Base-by-base conservation (phyloP, 306 rosid genomes). In the Lotus japonicus region DNA sequence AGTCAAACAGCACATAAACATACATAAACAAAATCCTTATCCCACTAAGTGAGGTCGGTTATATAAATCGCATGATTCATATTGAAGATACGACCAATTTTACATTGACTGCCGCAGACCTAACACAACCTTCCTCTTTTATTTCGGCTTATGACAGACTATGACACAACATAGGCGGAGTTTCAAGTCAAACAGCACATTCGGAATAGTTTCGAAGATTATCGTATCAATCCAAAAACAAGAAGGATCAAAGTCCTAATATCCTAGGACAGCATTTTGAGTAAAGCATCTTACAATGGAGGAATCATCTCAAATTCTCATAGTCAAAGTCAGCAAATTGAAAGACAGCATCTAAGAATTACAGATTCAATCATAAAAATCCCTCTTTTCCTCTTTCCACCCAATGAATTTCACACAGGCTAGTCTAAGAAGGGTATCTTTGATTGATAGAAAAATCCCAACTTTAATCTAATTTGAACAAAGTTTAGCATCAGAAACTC, bases 301-400 rank as follows among this genome's bases (percentile, higher is more conserved):
- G 41, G 50, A 61, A 79, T 38, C 23, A 53, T 28, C 19, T 3
- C 26, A 45, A 18, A 52, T 44, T 28, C 19, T 3, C 26, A 45
- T 15, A 52, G 35, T 26, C 79, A 58, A 12, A 18, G 36, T 31
- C 36, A 31, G 54, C 21, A 58, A 49, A 56, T 35, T 42, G 60
- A 49, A 63, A 72, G 65, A 17, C 13, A 48, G 36, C 64, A 77
- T 65, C 57, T 57, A 36, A 57, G 58, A 50, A 44, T 66, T 14
- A 51, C 57, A 68, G 74, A 77, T 81, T 63, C 71, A 70, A 74
- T 39, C 68, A 74, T 0, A 49, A 43, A 1, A 53, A 62, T 68
- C 63, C 13, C 23, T 26, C 45, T n/a, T 56, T 52, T 55, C 51
- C 54, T 53, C 75, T 39, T 36, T 68, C 68, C 78, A 66, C 64